Conservation (phyloP, 2,329 filamentous ascomycete species). For the Colletotrichum navitas region DNA sequence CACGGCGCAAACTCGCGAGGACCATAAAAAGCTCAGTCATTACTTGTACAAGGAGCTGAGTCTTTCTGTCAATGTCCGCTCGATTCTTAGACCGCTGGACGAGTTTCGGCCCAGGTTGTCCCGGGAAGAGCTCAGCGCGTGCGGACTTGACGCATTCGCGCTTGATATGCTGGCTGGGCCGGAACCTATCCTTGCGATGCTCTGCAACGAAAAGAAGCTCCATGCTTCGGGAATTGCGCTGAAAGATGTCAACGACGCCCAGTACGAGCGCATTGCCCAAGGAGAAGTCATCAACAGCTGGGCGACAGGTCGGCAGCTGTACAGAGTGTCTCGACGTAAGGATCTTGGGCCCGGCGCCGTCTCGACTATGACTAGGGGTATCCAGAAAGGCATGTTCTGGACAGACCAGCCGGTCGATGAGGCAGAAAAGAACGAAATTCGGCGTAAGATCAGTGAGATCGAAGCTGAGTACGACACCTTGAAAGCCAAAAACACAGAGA, state of each 20-base stretch:
- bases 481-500: conserved; percentile 56
- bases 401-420: conserved; percentile 81
- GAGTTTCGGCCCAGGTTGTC: conserved; percentile 68
- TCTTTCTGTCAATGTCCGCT: conserved; percentile 80
- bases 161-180: conserved; percentile 86
- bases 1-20: conserved; percentile 80
- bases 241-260: conserved; percentile 72
- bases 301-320: conserved; percentile 75
- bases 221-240: conserved; percentile 76
- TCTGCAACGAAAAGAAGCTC: conserved; percentile 80
- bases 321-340: conserved; percentile 75
- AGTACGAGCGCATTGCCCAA: conserved; percentile 74
- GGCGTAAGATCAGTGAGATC: conserved; percentile 63
- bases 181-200: conserved; percentile 85
- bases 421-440: conserved; percentile 72
- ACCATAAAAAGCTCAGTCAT: conserved; percentile 79
- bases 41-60: conserved; percentile 73
- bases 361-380: conserved; percentile 74
- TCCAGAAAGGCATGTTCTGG: conserved; percentile 77
- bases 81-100: conserved; percentile 66
- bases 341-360: conserved; percentile 84
- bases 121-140: conserved; percentile 62
- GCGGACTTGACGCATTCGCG: conserved; percentile 85
- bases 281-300: conserved; percentile 73
- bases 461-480: conserved; percentile 57